phyloP scores from a whole-genome alignment of 306 rosid species.

The Fragaria ananassa region DNA sequence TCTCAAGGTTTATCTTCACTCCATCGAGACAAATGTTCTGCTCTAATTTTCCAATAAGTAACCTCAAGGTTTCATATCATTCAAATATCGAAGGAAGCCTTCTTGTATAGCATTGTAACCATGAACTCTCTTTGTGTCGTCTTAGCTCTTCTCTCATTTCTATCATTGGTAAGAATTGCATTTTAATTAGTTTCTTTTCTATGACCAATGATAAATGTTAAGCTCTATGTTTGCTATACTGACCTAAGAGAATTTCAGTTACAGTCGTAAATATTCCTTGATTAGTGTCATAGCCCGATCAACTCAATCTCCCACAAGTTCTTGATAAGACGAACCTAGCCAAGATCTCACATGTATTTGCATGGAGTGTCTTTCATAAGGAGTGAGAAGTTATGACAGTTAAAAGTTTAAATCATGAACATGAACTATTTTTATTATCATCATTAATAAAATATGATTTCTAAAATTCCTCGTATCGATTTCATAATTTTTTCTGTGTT shows the following conservation, averaged over 20 bases:
- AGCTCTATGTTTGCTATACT: neutral
- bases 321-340: neutral
- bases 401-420: no score
- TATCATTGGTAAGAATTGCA: slow-evolving; percentile 11
- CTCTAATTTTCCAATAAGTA: neutral
- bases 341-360: no score
- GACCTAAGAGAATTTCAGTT: neutral
- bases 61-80: neutral
- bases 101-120: neutral
- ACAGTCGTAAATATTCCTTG: neutral
- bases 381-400: no score
- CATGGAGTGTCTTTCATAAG: no score
- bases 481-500: neutral
- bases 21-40: neutral
- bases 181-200: neutral
- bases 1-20: neutral
- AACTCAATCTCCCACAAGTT: neutral
- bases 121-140: slow-evolving; percentile 9
- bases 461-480: neutral
- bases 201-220: neutral
- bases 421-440: no score
- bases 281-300: neutral
- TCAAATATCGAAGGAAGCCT: neutral
- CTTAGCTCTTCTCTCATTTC: slow-evolving; percentile 9
- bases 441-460: neutral